Conservation (phyloP, 2,329 filamentous ascomycete genomes). For the Colletotrichum lini region DNA sequence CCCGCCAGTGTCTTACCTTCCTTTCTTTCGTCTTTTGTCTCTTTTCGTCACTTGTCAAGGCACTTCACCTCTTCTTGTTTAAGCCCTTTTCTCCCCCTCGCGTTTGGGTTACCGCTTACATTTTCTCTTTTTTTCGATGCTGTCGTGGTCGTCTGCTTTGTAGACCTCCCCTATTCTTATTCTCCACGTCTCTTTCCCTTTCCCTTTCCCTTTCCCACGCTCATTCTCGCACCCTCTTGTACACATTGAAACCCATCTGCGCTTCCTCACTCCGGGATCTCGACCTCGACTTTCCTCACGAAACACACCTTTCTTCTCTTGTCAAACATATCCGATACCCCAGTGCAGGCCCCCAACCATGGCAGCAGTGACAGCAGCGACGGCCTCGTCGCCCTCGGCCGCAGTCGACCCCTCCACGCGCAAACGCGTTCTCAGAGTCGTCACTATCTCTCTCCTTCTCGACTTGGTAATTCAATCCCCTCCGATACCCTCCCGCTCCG, state of each 20-base stretch:
- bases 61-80: constrained; percentile 17
- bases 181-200: constrained; percentile 2
- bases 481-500: constrained; percentile 25
- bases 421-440: constrained; percentile 87
- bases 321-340: background rate
- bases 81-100: background rate
- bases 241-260: background rate
- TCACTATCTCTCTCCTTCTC: constrained; percentile 90
- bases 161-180: background rate
- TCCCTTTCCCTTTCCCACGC: background rate
- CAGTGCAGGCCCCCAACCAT: constrained; percentile 38
- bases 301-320: background rate
- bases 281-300: constrained; percentile 25
- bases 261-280: background rate
- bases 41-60: constrained; percentile 1
- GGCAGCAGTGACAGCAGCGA: constrained; percentile 25
- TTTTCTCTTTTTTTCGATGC: background rate
- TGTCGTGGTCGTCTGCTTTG: constrained; percentile 13
- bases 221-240: background rate
- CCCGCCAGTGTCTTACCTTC: constrained; percentile 10
- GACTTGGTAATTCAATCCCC: constrained; percentile 78
- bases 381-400: constrained; percentile 54
- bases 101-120: background rate
- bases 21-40: background rate
- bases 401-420: constrained; percentile 69